Evolutionary conservation across 2,329 filamentous ascomycete genomes (phyloP).

Genomic region (Zopfia rhizophila): DNA sequence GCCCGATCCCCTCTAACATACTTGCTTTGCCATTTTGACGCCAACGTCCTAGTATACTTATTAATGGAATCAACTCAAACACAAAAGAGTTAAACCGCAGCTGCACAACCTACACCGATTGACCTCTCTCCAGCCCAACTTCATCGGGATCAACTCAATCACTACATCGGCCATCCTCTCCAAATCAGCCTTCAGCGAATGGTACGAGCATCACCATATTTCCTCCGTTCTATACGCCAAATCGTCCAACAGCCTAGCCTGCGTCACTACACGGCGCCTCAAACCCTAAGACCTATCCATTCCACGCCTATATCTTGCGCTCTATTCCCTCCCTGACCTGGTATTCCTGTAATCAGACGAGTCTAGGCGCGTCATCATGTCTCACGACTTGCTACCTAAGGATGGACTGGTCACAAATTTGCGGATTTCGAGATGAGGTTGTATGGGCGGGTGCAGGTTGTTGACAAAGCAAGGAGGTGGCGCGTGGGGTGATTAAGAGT

Average conservation of each 20-base stretch:
- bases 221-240: constrained; percentile 16
- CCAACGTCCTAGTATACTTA: not conserved
- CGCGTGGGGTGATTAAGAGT: constrained; percentile 13
- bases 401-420: constrained; percentile 15
- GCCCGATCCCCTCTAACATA: too few species aligned
- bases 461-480: constrained; percentile 4
- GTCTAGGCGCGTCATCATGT: constrained; percentile 6
- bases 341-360: constrained; percentile 17
- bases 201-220: constrained; percentile 21
- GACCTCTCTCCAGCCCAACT: constrained; percentile 14
- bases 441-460: constrained; percentile 15
- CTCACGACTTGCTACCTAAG: constrained; percentile 14
- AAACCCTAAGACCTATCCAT: constrained; percentile 12
- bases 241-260: constrained; percentile 3
- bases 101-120: constrained; percentile 14
- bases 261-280: constrained; percentile 20
- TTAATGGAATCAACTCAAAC: not conserved
- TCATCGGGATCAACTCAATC: constrained; percentile 20
- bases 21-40: too few species aligned
- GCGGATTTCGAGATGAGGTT: constrained; percentile 21
- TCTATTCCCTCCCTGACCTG: constrained; percentile 18
- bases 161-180: constrained; percentile 7
- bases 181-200: constrained; percentile 15
- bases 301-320: constrained; percentile 15
- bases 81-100: constrained; percentile 11